Percentiles rank a stretch among this genome's conserved stretches.
Evolutionary conservation across 345 rosid genomes (phyloP).

Genomic region (Leavenworthia alabamica): DNA sequence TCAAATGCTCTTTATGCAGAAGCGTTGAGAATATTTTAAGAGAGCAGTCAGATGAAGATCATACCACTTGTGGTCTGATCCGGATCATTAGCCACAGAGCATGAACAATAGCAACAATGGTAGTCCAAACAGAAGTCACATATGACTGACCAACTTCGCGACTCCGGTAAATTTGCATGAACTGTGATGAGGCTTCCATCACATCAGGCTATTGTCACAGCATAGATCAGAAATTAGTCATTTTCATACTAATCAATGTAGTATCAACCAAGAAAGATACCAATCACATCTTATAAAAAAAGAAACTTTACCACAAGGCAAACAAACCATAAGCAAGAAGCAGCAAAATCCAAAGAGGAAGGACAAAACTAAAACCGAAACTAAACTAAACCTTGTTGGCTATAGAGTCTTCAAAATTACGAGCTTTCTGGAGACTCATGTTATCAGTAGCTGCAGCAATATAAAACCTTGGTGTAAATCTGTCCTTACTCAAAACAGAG

Average conservation of each 20-base stretch:
- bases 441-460: conserved; percentile 89
- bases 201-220: conserved; percentile 31
- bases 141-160: conserved; percentile 97
- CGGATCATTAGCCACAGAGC: conserved; percentile 69
- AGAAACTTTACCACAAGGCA: background rate
- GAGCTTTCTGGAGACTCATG: conserved; percentile 92
- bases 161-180: conserved; percentile 76
- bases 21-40: background rate
- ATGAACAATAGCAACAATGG: conserved; percentile 58
- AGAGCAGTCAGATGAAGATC: background rate
- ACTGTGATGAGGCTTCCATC: conserved; percentile 38
- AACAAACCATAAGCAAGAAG: background rate
- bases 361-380: background rate
- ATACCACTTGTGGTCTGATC: conserved; percentile 88
- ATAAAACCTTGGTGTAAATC: conserved; percentile 67
- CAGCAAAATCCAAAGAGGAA: background rate
- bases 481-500: conserved; percentile 50
- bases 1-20: background rate
- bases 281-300: background rate
- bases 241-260: conserved; percentile 5
- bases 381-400: conserved; percentile 39
- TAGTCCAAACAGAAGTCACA: conserved; percentile 76
- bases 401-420: conserved; percentile 52
- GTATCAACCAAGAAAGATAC: background rate
- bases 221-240: background rate